Evolutionary conservation across 441 rosid species (phyloP).

Genomic region (Erodium chrysanthum): DNA sequence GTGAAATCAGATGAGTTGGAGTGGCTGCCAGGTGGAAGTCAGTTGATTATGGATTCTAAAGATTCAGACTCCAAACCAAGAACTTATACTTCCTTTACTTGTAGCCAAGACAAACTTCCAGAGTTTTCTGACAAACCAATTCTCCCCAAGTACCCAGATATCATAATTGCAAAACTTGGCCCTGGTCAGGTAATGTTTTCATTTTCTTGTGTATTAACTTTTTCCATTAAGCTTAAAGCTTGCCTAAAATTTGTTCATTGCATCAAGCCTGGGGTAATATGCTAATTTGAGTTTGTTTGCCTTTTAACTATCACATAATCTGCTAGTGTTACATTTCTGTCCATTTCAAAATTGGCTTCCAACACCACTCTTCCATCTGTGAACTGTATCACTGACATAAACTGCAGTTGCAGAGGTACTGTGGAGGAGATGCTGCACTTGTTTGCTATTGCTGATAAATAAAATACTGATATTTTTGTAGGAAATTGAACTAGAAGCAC

Average conservation of each 20-base stretch:
- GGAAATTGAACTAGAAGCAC: slow-evolving; percentile 97
- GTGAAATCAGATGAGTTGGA: slow-evolving; percentile 57
- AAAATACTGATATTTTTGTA: slow-evolving; percentile 18
- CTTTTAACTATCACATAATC: neutral
- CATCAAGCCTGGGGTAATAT: neutral
- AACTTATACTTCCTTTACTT: slow-evolving; percentile 69
- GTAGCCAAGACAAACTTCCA: slow-evolving; percentile 53
- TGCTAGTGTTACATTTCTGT: neutral
- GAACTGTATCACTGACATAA: neutral
- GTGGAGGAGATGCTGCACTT: neutral
- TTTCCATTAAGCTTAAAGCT: neutral
- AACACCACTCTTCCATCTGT: neutral
- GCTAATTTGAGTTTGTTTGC: neutral
- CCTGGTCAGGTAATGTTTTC: slow-evolving; percentile 59
- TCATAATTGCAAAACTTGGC: slow-evolving; percentile 70
- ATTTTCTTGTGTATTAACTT: neutral
- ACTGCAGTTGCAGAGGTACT: neutral
- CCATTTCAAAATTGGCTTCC: neutral
- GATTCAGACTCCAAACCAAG: slow-evolving; percentile 31
- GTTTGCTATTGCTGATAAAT: neutral
- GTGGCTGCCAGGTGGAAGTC: slow-evolving; percentile 88
- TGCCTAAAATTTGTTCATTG: neutral
- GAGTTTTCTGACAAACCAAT: slow-evolving; percentile 50
- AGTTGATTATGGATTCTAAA: slow-evolving; percentile 50
- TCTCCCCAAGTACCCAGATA: slow-evolving; percentile 36